These are phyloP conservation scores for Chromera velia DNA, from an alignment of 73 alveolate species.

Conservation along the genomic window DNA sequence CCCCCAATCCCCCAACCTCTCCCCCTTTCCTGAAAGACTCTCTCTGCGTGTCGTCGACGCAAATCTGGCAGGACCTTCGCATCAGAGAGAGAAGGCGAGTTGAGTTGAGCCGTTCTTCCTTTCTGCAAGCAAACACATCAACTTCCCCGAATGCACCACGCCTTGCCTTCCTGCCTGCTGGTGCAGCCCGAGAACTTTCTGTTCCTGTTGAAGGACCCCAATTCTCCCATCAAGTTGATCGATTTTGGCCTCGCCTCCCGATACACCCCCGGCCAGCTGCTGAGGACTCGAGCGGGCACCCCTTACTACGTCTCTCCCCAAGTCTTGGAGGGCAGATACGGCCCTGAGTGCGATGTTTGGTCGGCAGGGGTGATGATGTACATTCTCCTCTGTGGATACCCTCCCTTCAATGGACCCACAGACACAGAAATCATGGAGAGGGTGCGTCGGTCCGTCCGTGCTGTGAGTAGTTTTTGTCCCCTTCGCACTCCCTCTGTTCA, in stretches of 20 bases:
- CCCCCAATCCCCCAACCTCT: no score
- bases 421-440: background rate
- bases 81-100: no score
- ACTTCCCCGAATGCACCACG: constrained; percentile 4
- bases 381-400: constrained; percentile 3
- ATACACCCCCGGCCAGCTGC: constrained; percentile 8
- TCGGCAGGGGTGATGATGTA: background rate
- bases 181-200: background rate
- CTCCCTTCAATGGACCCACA: background rate
- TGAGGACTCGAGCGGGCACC: constrained; percentile 47
- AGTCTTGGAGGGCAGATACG: constrained; percentile 17
- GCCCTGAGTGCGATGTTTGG: background rate
- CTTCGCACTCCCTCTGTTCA: background rate
- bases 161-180: background rate
- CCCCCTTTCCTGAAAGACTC: no score
- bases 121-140: no score
- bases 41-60: no score
- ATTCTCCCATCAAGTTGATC: constrained; percentile 8
- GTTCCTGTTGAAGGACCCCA: background rate
- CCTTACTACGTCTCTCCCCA: constrained; percentile 45
- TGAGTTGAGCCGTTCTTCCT: no score
- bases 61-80: no score
- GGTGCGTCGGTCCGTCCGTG: background rate
- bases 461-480: background rate
- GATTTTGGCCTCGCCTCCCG: constrained; percentile 20